Evolutionary conservation across 768 basidiomycete species (phyloP).

Genomic region (Amanita jacksonii): DNA sequence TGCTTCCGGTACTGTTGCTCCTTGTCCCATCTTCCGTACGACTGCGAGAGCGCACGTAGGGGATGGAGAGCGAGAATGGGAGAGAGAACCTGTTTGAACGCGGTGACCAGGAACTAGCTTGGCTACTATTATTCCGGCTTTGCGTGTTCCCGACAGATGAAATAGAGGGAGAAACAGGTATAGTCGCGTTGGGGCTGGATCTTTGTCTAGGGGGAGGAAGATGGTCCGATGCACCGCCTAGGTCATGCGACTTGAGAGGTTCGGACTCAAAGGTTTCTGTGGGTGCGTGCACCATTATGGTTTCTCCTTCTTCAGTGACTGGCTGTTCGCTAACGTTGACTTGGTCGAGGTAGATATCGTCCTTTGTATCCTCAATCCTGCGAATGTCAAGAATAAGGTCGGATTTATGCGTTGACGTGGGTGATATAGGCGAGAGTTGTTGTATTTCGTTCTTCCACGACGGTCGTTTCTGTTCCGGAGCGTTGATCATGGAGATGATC

Average conservation of each 20-base stretch:
- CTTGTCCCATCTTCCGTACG: not conserved
- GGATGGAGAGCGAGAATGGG: constrained; percentile 4
- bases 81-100: not conserved
- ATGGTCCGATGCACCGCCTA: not conserved
- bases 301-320: not conserved
- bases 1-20: not conserved
- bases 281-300: not conserved
- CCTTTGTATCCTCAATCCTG: too few relatives aligned
- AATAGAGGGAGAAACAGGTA: constrained; percentile 4
- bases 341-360: too few relatives aligned
- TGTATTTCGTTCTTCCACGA: not conserved
- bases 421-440: not conserved
- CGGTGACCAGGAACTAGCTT: not conserved
- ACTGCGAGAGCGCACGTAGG: not conserved
- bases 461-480: not conserved
- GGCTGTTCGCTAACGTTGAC: too few relatives aligned
- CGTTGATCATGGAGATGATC: not conserved
- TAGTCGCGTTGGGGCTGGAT: not conserved
- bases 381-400: not conserved
- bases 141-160: not conserved
- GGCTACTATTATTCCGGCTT: not conserved
- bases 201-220: not conserved
- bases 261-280: not conserved
- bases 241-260: not conserved
- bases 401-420: not conserved